These are phyloP conservation scores for Chalara sp. DNA, from an alignment of 2,329 filamentous ascomycete species.

Conservation along the genomic window DNA sequence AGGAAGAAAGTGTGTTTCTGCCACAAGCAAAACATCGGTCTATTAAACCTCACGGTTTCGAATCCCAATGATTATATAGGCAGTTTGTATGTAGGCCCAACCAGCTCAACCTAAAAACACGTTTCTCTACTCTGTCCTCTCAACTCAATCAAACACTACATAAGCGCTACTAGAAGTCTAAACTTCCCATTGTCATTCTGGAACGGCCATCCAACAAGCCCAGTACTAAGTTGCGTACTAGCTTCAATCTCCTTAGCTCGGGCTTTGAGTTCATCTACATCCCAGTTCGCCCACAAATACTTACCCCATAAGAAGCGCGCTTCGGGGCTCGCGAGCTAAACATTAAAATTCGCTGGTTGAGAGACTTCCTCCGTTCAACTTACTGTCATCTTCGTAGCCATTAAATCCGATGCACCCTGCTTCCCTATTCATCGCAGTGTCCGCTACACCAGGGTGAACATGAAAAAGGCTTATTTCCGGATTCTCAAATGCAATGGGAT, in stretches of 20 bases:
- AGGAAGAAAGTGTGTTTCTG: too few relatives aligned
- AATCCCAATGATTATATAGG: too few relatives aligned
- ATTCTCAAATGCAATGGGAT: too few relatives aligned
- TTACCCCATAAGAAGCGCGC: constrained; percentile 37
- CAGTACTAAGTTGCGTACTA: not conserved
- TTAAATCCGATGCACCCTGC: not conserved
- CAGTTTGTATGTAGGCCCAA: too few relatives aligned
- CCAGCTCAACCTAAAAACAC: too few relatives aligned
- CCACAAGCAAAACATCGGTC: too few relatives aligned
- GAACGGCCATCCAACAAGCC: not conserved
- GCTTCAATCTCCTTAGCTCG: not conserved
- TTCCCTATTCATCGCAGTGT: constrained; percentile 5
- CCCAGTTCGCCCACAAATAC: constrained; percentile 41
- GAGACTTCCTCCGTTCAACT: constrained; percentile 5
- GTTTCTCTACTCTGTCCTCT: too few relatives aligned
- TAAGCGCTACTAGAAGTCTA: too few relatives aligned
- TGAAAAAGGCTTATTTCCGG: too few relatives aligned
- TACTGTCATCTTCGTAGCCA: constrained; percentile 6
- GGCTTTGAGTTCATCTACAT: constrained; percentile 35
- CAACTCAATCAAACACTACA: too few relatives aligned
- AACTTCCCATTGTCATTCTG: too few relatives aligned
- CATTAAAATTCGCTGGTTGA: constrained; percentile 3
- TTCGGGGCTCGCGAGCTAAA: constrained; percentile 24
- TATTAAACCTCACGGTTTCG: too few relatives aligned
- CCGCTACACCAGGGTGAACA: constrained; percentile 6